These are phyloP conservation scores for Chaetomium globosum DNA, from an alignment of 2,329 filamentous ascomycete species.

Conservation along the genomic window DNA sequence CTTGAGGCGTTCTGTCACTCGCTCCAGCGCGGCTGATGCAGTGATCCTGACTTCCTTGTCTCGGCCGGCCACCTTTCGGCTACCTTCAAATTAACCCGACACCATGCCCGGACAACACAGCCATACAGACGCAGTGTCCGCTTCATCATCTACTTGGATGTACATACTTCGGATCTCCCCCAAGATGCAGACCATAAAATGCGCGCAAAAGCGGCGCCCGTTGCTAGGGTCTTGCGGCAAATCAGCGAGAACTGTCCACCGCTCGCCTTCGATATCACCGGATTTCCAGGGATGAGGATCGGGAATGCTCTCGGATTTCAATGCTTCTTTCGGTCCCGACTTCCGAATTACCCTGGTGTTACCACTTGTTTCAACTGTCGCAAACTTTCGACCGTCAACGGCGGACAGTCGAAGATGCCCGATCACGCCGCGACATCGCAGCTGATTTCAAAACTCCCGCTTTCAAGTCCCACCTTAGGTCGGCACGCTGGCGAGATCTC, in stretches of 20 bases:
- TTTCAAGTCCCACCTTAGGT: background rate
- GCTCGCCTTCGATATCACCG: background rate
- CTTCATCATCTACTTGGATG: background rate
- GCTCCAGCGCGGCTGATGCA: background rate
- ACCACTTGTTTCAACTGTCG: constrained; percentile 1
- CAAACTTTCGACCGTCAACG: background rate
- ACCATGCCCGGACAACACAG: background rate
- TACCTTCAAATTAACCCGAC: background rate
- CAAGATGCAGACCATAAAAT: background rate
- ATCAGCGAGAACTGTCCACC: background rate
- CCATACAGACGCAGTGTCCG: background rate
- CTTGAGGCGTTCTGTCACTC: background rate
- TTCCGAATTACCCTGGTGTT: constrained; percentile 12
- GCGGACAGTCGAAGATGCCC: background rate
- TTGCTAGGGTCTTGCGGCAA: background rate
- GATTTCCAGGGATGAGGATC: background rate
- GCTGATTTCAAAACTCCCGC: background rate
- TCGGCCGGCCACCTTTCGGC: background rate
- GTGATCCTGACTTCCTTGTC: background rate
- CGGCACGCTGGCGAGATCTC: background rate
- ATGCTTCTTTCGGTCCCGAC: constrained; percentile 22
- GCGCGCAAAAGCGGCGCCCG: background rate
- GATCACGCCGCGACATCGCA: background rate
- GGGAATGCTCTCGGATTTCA: background rate
- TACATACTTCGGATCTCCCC: constrained; percentile 6